phyloP scores from a whole-genome alignment of 2,329 filamentous ascomycete genomes.

The Cladophialophora yegresii region DNA sequence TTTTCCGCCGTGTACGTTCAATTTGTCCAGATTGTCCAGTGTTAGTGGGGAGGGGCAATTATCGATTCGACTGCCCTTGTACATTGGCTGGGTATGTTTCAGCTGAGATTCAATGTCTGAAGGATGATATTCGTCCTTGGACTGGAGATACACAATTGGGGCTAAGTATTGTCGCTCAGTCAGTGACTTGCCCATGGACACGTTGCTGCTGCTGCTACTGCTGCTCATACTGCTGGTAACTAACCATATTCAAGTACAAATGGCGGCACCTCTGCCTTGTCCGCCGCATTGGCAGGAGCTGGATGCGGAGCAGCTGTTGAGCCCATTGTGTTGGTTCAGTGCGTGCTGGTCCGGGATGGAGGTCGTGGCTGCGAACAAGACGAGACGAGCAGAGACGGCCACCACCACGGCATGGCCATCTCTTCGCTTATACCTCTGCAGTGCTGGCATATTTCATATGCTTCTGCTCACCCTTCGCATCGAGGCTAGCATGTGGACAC shows the following conservation, averaged over 20 bases:
- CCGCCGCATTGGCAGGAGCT: no score
- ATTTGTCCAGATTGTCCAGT: background rate
- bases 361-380: background rate
- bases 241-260: background rate
- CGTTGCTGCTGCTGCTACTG: background rate
- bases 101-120: conserved; percentile 1
- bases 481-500: background rate
- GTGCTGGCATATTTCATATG: background rate
- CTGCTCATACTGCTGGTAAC: background rate
- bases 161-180: background rate
- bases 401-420: background rate
- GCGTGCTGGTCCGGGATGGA: background rate
- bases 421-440: background rate
- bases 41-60: background rate
- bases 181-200: background rate
- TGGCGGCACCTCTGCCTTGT: background rate
- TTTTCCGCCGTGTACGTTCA: background rate
- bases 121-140: conserved; percentile 1
- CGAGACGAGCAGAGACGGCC: background rate
- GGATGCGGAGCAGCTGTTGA: background rate
- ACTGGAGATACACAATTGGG: conserved; percentile 2
- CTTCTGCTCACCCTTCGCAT: background rate
- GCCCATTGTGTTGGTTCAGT: background rate
- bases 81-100: background rate
- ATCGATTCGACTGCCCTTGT: background rate